Conservation (phyloP, 345 rosid genomes). For the Aurinia saxatilis region DNA sequence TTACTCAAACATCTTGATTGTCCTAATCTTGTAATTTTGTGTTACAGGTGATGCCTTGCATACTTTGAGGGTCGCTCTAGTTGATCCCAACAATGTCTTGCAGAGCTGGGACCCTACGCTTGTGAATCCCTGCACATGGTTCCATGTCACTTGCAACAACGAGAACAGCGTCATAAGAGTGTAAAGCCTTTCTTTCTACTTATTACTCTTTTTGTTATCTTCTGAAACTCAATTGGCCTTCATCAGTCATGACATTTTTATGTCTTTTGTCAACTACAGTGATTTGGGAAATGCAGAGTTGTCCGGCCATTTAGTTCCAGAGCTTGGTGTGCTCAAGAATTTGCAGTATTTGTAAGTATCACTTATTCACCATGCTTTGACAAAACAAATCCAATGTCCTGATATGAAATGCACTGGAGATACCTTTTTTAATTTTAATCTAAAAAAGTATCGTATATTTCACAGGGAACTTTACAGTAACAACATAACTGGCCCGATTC, state of each 20-base stretch:
- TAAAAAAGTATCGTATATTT: neutral
- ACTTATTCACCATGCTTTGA: neutral
- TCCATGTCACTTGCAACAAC: slow-evolving; percentile 91
- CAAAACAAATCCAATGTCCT: neutral
- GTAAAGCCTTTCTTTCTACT: slow-evolving; percentile 33
- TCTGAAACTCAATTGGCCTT: neutral
- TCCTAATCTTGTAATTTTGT: slow-evolving; percentile 1
- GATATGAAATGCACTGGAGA: neutral
- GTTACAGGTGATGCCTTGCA: slow-evolving; percentile 93
- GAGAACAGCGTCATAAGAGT: slow-evolving; percentile 95
- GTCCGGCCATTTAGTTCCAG: slow-evolving; percentile 91
- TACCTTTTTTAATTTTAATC: neutral
- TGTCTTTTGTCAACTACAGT: slow-evolving; percentile 30
- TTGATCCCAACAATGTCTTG: slow-evolving; percentile 86
- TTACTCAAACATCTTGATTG: neutral
- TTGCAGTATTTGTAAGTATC: slow-evolving; percentile 81
- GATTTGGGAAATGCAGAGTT: slow-evolving; percentile 96
- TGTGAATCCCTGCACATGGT: slow-evolving; percentile 97
- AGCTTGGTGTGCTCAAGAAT: slow-evolving; percentile 88
- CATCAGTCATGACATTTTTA: neutral
- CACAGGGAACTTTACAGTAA: slow-evolving; percentile 96
- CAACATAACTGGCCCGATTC: slow-evolving; percentile 81
- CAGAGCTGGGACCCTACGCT: slow-evolving; percentile 99
- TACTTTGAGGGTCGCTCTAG: slow-evolving; percentile 58
- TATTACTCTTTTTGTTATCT: slow-evolving; percentile 3